Conservation (phyloP, 140 eudicot species). For the Bidens hawaiensis region DNA sequence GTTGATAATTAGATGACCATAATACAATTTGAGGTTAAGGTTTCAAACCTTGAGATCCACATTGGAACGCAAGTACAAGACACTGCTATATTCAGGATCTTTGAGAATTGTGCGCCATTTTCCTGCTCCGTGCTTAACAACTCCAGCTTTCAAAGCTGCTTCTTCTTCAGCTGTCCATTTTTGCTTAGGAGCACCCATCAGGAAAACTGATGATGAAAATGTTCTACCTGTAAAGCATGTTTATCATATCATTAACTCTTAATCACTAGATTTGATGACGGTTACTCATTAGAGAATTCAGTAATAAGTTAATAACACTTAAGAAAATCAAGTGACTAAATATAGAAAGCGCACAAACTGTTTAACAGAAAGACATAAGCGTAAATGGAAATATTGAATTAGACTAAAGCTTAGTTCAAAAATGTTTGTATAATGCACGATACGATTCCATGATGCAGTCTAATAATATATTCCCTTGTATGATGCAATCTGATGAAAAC, state of each 20-base stretch:
- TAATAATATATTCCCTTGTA: too few species aligned
- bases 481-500: too few species aligned
- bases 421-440: too few species aligned
- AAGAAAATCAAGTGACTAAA: background rate
- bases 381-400: background rate
- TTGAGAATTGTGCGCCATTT: slow-evolving; percentile 95
- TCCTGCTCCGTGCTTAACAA: slow-evolving; percentile 85
- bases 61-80: slow-evolving; percentile 72
- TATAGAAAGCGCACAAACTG: background rate
- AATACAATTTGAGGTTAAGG: background rate
- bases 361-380: background rate
- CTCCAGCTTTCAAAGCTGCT: slow-evolving; percentile 92
- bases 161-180: slow-evolving; percentile 95
- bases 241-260: slow-evolving; percentile 8
- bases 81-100: slow-evolving; percentile 81
- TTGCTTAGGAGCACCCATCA: slow-evolving; percentile 95
- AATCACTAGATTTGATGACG: background rate
- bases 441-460: too few species aligned
- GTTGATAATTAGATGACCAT: too few species aligned
- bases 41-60: slow-evolving; percentile 81
- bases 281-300: background rate
- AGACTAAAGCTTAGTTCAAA: background rate
- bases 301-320: background rate
- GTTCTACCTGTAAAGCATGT: slow-evolving; percentile 23
- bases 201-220: slow-evolving; percentile 7